These are phyloP conservation scores for Sporothrix inflata DNA, from an alignment of 2,329 filamentous ascomycete genomes.

Conservation along the genomic window DNA sequence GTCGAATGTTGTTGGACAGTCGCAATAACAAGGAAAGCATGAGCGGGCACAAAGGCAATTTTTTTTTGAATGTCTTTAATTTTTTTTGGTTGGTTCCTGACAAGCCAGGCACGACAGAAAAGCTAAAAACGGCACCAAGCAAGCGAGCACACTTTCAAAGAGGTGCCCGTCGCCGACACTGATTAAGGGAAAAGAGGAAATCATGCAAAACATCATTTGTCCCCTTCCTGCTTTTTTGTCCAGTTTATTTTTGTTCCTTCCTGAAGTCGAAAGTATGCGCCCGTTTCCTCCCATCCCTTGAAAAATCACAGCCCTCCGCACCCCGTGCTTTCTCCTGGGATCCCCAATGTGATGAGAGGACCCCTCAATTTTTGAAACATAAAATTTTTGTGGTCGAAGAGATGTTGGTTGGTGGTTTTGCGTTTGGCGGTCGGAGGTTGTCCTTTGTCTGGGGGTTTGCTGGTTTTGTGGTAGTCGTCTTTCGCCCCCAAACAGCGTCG, in stretches of 20 bases:
- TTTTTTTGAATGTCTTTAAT: conserved; percentile 21
- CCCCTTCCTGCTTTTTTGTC: background rate
- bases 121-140: background rate
- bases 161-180: background rate
- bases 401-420: background rate
- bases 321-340: background rate
- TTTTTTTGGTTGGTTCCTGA: conserved; percentile 21
- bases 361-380: conserved; percentile 2
- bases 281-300: conserved; percentile 21
- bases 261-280: conserved; percentile 17
- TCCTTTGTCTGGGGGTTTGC: background rate
- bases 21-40: no score
- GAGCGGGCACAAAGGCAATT: background rate
- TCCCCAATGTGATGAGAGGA: background rate
- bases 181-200: no score
- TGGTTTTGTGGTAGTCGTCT: background rate
- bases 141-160: background rate
- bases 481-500: background rate
- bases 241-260: conserved; percentile 9
- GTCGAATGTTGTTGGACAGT: background rate
- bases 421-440: background rate
- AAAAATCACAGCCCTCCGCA: conserved; percentile 15
- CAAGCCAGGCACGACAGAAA: conserved; percentile 23
- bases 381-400: background rate
- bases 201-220: background rate